Percentiles rank a stretch among this genome's conserved stretches.
Evolutionary conservation across 768 basidiomycete genomes (phyloP).

Genomic region (Cystofilobasidium macerans): DNA sequence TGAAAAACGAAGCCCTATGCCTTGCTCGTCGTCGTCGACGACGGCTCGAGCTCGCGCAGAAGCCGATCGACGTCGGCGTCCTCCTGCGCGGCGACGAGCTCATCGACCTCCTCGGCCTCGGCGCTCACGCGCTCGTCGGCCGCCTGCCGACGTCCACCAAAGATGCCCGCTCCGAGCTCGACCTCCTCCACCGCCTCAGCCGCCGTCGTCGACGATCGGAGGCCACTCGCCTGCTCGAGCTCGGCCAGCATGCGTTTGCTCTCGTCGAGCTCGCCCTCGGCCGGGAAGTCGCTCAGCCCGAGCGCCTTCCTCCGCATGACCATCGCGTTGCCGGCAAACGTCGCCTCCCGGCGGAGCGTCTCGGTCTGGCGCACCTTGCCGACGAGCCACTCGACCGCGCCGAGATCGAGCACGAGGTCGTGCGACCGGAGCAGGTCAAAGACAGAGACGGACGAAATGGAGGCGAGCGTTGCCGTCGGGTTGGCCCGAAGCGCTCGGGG

Average conservation of each 20-base stretch:
- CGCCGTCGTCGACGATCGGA: background rate
- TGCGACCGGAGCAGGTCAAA: slow-evolving; percentile 18
- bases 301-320: slow-evolving; percentile 22
- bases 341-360: background rate
- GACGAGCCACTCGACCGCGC: slow-evolving; percentile 22
- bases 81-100: background rate
- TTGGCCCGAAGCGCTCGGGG: background rate
- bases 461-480: background rate
- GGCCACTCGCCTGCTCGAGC: slow-evolving; percentile 10
- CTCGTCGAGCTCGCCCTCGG: slow-evolving; percentile 21
- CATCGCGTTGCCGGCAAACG: slow-evolving; percentile 24
- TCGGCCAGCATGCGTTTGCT: slow-evolving; percentile 11
- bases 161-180: background rate
- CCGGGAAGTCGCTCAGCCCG: slow-evolving; percentile 23
- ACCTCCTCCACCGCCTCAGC: background rate
- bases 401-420: slow-evolving; percentile 19
- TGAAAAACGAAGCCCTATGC: too few relatives aligned
- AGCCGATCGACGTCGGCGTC: background rate
- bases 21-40: too few relatives aligned
- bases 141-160: background rate
- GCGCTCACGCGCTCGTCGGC: background rate
- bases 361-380: background rate
- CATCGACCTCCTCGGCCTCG: background rate
- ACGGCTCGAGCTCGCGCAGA: background rate
- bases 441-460: slow-evolving; percentile 22